Base-by-base conservation (phyloP, 106 monocot species). In the Gastrodia elata region DNA sequence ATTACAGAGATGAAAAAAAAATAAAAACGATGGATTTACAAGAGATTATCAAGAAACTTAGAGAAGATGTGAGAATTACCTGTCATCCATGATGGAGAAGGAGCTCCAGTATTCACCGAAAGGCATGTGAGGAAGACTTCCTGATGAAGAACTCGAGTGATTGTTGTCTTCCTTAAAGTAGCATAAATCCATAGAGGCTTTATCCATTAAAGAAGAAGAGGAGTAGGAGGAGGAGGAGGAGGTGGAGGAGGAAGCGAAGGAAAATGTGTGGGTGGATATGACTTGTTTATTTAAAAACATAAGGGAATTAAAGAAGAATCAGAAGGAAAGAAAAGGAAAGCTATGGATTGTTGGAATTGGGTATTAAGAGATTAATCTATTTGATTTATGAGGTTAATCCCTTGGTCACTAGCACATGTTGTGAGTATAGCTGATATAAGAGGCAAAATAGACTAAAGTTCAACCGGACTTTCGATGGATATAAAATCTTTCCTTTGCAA, bases 101-200 rank as follows among this genome's bases (percentile, higher is more conserved):
- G 69, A 69, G 39, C 69, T 69, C 69, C 39, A 69, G 39, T 39
- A n/a, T 67, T 18, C 37, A 37, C 36, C 8, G 37, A 67, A 67
- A 10, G 69, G 69, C 39, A 39, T 69, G 8, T 26, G 69, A 25
- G 38, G 39, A 40, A 69, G 69, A 40, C 69, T 69, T 24, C 69
- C 69, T 1, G 39, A 69, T 8, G 69, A 69, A 10, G 69, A 69
- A 26, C 69, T 69, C 18, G 39, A 69, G 20, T 69, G 39, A 25
- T 40, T 39, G 22, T 40, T 69, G 40, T 69, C 69, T 9, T 40
- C 69, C 14, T 69, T 25, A 34, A 69, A 69, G 39, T 40, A 69
- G 39, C 39, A 69, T 2, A 69, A 38, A 40, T 69, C 69, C 69
- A 69, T 69, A 40, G 69, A 69, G 25, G 11, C 22, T 22, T 13